Base-by-base conservation (phyloP, 2,329 filamentous ascomycete species). In the Talaromyces sp. region DNA sequence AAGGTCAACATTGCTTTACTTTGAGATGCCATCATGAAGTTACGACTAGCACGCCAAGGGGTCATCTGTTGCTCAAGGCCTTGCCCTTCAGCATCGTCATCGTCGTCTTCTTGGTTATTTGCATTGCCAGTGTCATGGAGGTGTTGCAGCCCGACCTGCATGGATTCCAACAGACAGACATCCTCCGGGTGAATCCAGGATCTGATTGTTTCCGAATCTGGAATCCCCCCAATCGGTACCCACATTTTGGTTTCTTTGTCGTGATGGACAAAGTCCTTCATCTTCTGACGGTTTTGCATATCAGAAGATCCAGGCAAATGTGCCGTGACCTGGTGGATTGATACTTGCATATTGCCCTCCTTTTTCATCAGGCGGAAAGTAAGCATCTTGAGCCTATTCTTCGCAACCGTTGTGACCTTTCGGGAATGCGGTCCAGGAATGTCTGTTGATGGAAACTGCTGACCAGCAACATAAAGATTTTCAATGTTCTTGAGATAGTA, bases 1-100 rank as follows among this genome's bases (percentile, higher is more conserved):
- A 99, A 83, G 67, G 92, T 89, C 52, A 99, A 83, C 94, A 99
- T 99, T 3, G 94, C 94, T 73, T 99, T 99, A 61, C 92, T 91
- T 62, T 92, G 88, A 55, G 91, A 93, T 1, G 94, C 94, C 65
- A 97, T 90, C 61, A 97, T 84, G 75, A 99, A 99, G 63, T 96
- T 96, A 77, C 96, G 96, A 57, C 91, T 96, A 0, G 92, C 93
- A 68, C 93, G 91, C 94, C 94, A 99, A 0, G 94, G 94, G 0
- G 93, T 92, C 77, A 99, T 86, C 70, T 92, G 91, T 73, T 93
- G 87, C 56, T 95, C 91, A 11, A 95, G 83, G 57, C 88, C 90
- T 68, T 92, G 88, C 60, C 87, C 81, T 59, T 86, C 90, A 32
- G 87, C 88, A 19, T 85, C 83, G 43, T 85, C 82, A 10, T 83